These are phyloP conservation scores for Fremontodendron californicum DNA, from an alignment of 345 rosid species.

Conservation along the genomic window DNA sequence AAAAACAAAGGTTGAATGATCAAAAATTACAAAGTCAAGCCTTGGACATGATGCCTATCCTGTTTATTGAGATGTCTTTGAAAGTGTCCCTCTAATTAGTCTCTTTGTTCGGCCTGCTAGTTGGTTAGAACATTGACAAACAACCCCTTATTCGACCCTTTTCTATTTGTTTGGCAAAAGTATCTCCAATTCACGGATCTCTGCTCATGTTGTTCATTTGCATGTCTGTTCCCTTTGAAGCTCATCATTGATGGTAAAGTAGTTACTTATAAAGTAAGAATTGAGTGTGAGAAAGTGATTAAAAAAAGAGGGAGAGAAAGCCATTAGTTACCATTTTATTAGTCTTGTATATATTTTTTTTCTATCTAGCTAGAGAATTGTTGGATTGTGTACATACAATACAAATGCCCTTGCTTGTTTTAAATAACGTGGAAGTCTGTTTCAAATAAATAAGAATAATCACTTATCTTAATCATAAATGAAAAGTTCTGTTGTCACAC, in stretches of 20 bases:
- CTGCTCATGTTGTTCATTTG: background rate
- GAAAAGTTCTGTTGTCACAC: background rate
- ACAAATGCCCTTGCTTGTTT: background rate
- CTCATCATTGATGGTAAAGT: background rate
- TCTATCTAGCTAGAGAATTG: background rate
- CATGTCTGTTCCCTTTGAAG: background rate
- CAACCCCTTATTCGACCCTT: background rate
- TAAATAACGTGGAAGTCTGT: background rate
- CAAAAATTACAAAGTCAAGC: background rate
- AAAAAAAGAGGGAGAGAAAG: background rate
- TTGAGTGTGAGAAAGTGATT: background rate
- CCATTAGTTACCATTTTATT: background rate
- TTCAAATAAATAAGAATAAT: background rate
- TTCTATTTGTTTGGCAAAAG: background rate
- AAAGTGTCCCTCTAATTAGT: background rate
- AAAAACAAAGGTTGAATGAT: background rate
- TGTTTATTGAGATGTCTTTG: background rate
- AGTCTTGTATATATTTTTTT: background rate
- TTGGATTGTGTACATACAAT: background rate
- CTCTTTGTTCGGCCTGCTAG: background rate
- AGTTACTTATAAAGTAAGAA: no score
- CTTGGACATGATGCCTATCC: background rate
- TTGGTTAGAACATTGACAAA: no score
- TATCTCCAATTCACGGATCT: background rate
- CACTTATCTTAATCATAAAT: background rate